A percentile compares a stretch with the other conserved stretches of the same genome.
These are phyloP conservation scores for Vaccinium myrtillus DNA, from an alignment of 148 eudicot species.

Conservation along the genomic window DNA sequence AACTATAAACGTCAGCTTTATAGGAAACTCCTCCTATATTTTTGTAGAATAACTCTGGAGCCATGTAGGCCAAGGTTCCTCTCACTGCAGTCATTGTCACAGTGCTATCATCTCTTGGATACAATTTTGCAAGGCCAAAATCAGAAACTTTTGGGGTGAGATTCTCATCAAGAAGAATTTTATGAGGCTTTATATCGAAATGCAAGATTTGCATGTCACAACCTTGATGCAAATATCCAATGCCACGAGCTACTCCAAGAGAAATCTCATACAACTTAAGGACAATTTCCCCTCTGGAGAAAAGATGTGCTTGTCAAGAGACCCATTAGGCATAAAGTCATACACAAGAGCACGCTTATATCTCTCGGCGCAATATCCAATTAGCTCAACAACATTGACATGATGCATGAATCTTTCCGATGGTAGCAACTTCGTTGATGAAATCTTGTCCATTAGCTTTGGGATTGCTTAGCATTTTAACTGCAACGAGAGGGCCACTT, in stretches of 20 bases:
- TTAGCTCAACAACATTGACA: constrained; percentile 20
- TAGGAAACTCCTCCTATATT: constrained; percentile 11
- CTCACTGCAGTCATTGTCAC: constrained; percentile 16
- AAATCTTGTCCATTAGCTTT: constrained; percentile 21
- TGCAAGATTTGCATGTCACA: constrained; percentile 27
- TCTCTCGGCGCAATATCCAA: constrained; percentile 20
- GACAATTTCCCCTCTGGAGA: neutral
- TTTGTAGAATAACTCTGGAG: constrained; percentile 15
- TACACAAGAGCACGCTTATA: constrained; percentile 22
- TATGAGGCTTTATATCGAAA: constrained; percentile 28
- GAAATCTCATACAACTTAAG: constrained; percentile 17
- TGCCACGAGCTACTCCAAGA: constrained; percentile 24
- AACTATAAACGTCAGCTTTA: constrained; percentile 16
- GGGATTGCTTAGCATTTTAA: constrained; percentile 15
- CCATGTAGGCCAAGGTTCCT: constrained; percentile 13
- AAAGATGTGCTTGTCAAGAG: constrained; percentile 23
- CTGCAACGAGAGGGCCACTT: constrained; percentile 16
- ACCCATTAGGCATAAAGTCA: constrained; percentile 32
- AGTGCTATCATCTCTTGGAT: constrained; percentile 11
- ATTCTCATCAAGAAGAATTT: constrained; percentile 25
- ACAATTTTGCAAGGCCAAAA: constrained; percentile 25
- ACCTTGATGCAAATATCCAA: constrained; percentile 22
- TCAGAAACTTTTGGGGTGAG: constrained; percentile 25
- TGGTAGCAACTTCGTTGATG: constrained; percentile 25
- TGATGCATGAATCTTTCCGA: constrained; percentile 28